These are phyloP conservation scores for Sorghum bicolor DNA, from an alignment of 176 grass and related monocot genomes.

Conservation along the genomic window DNA sequence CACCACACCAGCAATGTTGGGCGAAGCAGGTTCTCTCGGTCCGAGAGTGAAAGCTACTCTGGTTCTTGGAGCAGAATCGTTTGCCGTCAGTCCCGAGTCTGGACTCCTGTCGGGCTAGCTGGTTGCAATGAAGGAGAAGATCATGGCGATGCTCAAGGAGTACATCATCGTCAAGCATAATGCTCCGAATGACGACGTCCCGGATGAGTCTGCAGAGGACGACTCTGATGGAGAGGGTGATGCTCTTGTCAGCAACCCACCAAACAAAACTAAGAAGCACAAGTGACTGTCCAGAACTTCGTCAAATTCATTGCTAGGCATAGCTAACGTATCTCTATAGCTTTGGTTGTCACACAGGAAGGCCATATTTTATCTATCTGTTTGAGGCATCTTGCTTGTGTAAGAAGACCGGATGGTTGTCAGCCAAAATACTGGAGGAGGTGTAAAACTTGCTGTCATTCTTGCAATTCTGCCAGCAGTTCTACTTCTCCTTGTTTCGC, in stretches of 20 bases:
- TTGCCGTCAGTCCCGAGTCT: constrained; percentile 39
- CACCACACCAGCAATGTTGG: constrained; percentile 19
- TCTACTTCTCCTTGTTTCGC: too few relatives aligned
- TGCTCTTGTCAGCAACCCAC: constrained; percentile 36
- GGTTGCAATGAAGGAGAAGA: constrained; percentile 64
- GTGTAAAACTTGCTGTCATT: too few relatives aligned
- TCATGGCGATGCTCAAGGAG: constrained; percentile 71
- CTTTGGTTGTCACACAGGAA: too few relatives aligned
- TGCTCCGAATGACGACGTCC: constrained; percentile 58
- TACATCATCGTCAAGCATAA: constrained; percentile 78
- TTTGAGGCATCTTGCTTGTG: too few relatives aligned
- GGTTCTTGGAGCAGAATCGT: constrained; percentile 48
- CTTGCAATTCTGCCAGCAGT: too few relatives aligned
- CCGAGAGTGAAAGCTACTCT: constrained; percentile 53
- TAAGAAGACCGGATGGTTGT: too few relatives aligned
- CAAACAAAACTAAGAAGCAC: constrained; percentile 76
- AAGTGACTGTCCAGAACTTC: constrained; percentile 16
- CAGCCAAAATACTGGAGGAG: too few relatives aligned
- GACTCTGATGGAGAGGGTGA: constrained; percentile 43
- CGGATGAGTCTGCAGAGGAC: constrained; percentile 60
- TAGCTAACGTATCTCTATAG: too few relatives aligned
- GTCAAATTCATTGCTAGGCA: not conserved
- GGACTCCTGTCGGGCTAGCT: constrained; percentile 66
- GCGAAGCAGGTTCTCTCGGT: constrained; percentile 9
- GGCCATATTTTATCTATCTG: too few relatives aligned